Conservation (phyloP, 1,284 basidiomycete species). For the Trichosporon faecale region DNA sequence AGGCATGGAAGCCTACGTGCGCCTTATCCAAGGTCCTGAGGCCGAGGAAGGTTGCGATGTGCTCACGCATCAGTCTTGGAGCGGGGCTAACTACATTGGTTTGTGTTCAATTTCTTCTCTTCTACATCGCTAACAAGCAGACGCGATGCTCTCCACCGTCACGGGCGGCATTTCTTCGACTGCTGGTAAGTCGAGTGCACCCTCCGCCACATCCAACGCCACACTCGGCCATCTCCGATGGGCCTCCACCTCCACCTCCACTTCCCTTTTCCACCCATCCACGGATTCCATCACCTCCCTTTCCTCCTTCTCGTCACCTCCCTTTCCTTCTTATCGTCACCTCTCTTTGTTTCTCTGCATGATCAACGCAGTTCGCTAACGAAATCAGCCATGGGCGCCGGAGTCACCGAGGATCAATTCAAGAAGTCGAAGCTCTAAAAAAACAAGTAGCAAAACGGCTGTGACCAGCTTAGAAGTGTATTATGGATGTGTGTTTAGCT, state of each 20-base stretch:
- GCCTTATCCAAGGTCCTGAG: slow-evolving; percentile 67
- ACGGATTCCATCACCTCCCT: neutral
- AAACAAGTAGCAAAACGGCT: slow-evolving; percentile 4
- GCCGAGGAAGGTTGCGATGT: slow-evolving; percentile 89
- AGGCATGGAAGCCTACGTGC: slow-evolving; percentile 63
- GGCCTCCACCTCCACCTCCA: neutral
- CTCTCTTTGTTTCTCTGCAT: neutral
- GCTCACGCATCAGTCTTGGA: slow-evolving; percentile 72
- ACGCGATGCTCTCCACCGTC: slow-evolving; percentile 87
- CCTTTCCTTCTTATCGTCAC: neutral
- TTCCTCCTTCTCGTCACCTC: neutral
- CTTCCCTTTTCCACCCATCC: too few species aligned
- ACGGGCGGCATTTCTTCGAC: slow-evolving; percentile 91
- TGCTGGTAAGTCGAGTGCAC: slow-evolving; percentile 3
- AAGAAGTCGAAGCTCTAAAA: slow-evolving; percentile 24
- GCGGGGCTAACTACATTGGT: slow-evolving; percentile 34
- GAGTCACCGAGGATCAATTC: slow-evolving; percentile 90
- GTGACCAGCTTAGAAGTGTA: neutral
- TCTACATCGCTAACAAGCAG: slow-evolving; percentile 79
- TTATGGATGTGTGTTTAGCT: slow-evolving; percentile 9
- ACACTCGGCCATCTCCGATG: neutral
- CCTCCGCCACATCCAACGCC: too few species aligned
- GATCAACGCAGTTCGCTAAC: neutral
- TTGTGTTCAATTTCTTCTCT: neutral
- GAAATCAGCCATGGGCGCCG: slow-evolving; percentile 76